Evolutionary conservation across 768 basidiomycete genomes (phyloP).

Genomic region (Termitomyces sp.): DNA sequence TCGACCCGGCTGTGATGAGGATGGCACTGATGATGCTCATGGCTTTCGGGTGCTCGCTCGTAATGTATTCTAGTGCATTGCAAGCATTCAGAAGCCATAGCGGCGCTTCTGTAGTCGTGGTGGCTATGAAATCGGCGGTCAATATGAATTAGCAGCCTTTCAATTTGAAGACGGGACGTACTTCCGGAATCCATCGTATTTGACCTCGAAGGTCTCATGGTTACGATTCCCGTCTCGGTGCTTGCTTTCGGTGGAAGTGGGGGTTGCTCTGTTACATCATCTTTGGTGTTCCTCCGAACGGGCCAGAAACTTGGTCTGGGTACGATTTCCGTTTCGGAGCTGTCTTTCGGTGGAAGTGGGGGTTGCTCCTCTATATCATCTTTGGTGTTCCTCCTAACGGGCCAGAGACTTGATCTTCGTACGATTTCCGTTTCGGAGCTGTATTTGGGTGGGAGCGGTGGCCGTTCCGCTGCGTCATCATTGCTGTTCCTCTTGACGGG

Average conservation of each 20-base stretch:
- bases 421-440: slow-evolving; percentile 23
- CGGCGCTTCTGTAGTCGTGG: slow-evolving; percentile 56
- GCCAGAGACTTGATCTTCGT: slow-evolving; percentile 22
- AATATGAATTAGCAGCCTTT: not conserved
- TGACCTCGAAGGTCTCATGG: slow-evolving; percentile 14
- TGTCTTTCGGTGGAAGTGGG: slow-evolving; percentile 25
- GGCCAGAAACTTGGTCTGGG: slow-evolving; percentile 21
- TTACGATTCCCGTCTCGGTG: slow-evolving; percentile 21
- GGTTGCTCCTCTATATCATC: slow-evolving; percentile 26
- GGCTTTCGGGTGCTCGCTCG: slow-evolving; percentile 70
- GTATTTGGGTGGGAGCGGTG: slow-evolving; percentile 25
- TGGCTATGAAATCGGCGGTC: slow-evolving; percentile 23
- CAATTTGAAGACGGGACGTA: slow-evolving; percentile 6
- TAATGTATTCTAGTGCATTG: slow-evolving; percentile 70
- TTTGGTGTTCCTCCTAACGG: slow-evolving; percentile 16
- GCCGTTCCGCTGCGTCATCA: slow-evolving; percentile 26
- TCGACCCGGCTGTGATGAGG: slow-evolving; percentile 73
- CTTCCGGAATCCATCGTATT: slow-evolving; percentile 17
- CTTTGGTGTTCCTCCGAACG: slow-evolving; percentile 18
- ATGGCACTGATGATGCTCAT: slow-evolving; percentile 75
- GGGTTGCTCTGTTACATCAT: slow-evolving; percentile 25
- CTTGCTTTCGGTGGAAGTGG: slow-evolving; percentile 26
- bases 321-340: slow-evolving; percentile 23
- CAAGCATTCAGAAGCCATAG: slow-evolving; percentile 78
- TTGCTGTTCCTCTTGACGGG: slow-evolving; percentile 16